These are phyloP conservation scores for Gymnopilus dilepis DNA, from an alignment of 768 basidiomycete species.

Conservation along the genomic window DNA sequence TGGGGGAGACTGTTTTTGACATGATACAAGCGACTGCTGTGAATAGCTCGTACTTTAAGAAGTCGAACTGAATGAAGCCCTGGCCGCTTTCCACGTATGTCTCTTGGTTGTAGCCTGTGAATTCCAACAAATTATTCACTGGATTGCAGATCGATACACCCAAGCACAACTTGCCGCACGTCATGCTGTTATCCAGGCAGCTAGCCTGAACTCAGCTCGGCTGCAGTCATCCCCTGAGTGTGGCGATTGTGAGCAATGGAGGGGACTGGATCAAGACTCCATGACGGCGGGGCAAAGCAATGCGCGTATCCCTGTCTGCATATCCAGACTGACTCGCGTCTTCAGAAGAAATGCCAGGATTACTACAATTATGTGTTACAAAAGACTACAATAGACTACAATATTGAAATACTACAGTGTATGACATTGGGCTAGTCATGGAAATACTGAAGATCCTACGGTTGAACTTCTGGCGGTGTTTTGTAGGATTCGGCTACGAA, in stretches of 20 bases:
- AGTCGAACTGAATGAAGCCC: slow-evolving; percentile 37
- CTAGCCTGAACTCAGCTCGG: too few species aligned
- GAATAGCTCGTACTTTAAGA: slow-evolving; percentile 83
- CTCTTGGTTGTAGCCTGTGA: neutral
- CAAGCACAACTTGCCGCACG: neutral
- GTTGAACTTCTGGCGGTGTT: slow-evolving; percentile 51
- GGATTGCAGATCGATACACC: neutral
- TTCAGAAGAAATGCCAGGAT: neutral
- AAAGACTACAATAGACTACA: too few species aligned
- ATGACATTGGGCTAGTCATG: neutral
- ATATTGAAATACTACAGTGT: too few species aligned
- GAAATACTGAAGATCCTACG: neutral
- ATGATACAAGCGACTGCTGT: slow-evolving; percentile 85
- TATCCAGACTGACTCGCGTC: too few species aligned
- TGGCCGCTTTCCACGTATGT: neutral
- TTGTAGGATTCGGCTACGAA: slow-evolving; percentile 61
- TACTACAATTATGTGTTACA: slow-evolving; percentile 1
- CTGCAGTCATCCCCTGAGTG: too few species aligned
- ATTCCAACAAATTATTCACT: too few species aligned
- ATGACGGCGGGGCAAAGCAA: too few species aligned
- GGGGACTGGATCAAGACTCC: neutral
- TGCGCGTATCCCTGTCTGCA: neutral
- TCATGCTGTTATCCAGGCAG: neutral
- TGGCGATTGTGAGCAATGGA: neutral
- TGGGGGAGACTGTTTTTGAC: slow-evolving; percentile 91